Evolutionary conservation across 768 basidiomycete species (phyloP).

Genomic region (Paxillus rubicundulus): DNA sequence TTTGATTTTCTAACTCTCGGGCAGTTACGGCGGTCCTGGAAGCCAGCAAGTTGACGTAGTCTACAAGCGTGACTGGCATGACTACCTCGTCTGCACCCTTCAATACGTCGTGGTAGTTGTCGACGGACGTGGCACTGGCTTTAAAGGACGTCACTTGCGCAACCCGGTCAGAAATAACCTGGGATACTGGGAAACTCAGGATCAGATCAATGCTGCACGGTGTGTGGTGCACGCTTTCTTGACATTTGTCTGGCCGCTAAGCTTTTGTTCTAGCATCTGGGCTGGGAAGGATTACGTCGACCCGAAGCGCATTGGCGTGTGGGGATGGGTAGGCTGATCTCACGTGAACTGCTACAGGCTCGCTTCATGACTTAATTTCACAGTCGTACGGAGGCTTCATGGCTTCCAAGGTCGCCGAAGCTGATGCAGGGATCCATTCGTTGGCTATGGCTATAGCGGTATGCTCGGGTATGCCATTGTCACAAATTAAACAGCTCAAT

Average conservation of each 20-base stretch:
- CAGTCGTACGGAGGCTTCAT: conserved; percentile 97
- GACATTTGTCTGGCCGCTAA: not conserved
- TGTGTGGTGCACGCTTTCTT: conserved; percentile 35
- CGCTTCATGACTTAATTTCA: conserved; percentile 1
- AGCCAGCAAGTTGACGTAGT: conserved; percentile 73
- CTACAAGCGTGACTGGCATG: conserved; percentile 80
- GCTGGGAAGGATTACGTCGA: conserved; percentile 88
- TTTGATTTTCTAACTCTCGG: conserved; percentile 8
- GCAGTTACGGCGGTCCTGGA: conserved; percentile 85
- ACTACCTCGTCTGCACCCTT: conserved; percentile 77
- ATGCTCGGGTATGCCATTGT: conserved; percentile 28
- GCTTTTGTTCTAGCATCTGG: conserved; percentile 56
- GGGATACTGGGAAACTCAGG: conserved; percentile 84
- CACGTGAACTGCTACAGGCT: not conserved
- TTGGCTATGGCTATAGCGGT: conserved; percentile 91
- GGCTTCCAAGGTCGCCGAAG: conserved; percentile 90
- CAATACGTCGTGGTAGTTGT: conserved; percentile 86
- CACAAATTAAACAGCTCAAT: conserved; percentile 9
- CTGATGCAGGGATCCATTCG: conserved; percentile 84
- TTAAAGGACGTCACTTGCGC: conserved; percentile 77
- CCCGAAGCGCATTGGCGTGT: conserved; percentile 83
- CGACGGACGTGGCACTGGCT: conserved; percentile 94
- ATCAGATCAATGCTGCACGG: conserved; percentile 89
- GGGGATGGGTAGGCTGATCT: conserved; percentile 84
- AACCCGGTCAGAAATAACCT: conserved; percentile 88